Evolutionary conservation across 2,329 filamentous ascomycete genomes (phyloP).

Genomic region (Remersonia thermophila): DNA sequence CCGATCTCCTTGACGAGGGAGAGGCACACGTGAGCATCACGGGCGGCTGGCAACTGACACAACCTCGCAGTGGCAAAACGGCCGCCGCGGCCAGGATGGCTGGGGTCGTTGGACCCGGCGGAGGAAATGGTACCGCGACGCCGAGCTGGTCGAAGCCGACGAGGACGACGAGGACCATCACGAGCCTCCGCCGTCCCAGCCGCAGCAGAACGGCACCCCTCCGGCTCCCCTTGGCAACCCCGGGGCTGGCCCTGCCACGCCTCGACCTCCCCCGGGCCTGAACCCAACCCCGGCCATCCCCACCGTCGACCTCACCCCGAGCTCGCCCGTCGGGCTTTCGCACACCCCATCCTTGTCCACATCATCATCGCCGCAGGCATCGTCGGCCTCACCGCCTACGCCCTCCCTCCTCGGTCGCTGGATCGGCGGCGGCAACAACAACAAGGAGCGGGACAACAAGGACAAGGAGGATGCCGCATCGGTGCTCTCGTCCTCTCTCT

Average conservation of each 20-base stretch:
- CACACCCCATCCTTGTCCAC: background rate
- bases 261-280: conserved; percentile 1
- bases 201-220: background rate
- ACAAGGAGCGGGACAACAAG: conserved; percentile 5
- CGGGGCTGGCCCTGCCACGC: conserved; percentile 1
- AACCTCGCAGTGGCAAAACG: conserved; percentile 70
- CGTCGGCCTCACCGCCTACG: background rate
- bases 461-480: conserved; percentile 32
- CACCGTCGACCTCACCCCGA: conserved; percentile 5
- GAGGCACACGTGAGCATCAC: no score
- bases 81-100: conserved; percentile 70
- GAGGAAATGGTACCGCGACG: conserved; percentile 92
- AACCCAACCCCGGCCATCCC: conserved; percentile 4
- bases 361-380: background rate
- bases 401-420: background rate
- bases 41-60: conserved; percentile 3
- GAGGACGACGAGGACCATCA: conserved; percentile 19
- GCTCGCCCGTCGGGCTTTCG: conserved; percentile 3
- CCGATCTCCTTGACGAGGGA: no score
- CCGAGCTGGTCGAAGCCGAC: conserved; percentile 72
- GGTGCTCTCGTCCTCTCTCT: conserved; percentile 18
- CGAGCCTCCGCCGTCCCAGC: background rate
- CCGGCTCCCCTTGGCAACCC: background rate
- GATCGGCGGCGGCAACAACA: background rate
- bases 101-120: conserved; percentile 92